These are phyloP conservation scores for Apodospora peruviana DNA, from an alignment of 495 filamentous ascomycete species.

Conservation along the genomic window DNA sequence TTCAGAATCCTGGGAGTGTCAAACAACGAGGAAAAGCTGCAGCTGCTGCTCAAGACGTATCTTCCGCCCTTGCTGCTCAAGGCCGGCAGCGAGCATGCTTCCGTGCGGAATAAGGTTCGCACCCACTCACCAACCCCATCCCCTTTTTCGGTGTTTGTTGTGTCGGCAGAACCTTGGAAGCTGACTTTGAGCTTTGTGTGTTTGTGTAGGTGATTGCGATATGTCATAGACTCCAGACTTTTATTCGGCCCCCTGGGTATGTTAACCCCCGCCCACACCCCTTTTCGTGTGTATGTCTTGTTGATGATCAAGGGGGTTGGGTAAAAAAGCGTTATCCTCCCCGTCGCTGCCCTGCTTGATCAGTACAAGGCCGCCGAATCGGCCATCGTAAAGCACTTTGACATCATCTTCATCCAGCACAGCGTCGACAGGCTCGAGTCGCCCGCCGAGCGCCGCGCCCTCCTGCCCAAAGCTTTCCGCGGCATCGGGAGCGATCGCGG, in stretches of 20 bases:
- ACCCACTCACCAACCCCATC: neutral
- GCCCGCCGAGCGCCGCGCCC: constrained; percentile 41
- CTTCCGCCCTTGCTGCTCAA: constrained; percentile 81
- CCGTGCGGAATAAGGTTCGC: constrained; percentile 76
- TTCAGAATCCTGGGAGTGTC: constrained; percentile 77
- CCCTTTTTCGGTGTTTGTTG: neutral
- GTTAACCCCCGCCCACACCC: constrained; percentile 4
- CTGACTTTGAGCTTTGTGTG: neutral
- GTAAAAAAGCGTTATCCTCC: constrained; percentile 60
- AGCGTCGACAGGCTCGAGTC: constrained; percentile 67
- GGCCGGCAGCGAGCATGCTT: constrained; percentile 68
- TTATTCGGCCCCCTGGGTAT: constrained; percentile 38
- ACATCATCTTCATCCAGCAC: constrained; percentile 83
- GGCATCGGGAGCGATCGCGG: constrained; percentile 66
- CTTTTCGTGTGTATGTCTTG: neutral
- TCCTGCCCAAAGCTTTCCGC: constrained; percentile 66
- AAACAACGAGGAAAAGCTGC: constrained; percentile 75
- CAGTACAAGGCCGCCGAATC: constrained; percentile 76
- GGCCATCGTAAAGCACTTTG: constrained; percentile 80
- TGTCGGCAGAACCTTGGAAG: neutral
- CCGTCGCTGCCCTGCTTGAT: constrained; percentile 73
- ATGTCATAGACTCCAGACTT: constrained; percentile 57
- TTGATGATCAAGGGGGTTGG: neutral
- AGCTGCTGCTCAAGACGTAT: constrained; percentile 68
- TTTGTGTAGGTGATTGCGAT: constrained; percentile 57